Conservation (phyloP, 306 rosid species). For the Abrus precatorius region DNA sequence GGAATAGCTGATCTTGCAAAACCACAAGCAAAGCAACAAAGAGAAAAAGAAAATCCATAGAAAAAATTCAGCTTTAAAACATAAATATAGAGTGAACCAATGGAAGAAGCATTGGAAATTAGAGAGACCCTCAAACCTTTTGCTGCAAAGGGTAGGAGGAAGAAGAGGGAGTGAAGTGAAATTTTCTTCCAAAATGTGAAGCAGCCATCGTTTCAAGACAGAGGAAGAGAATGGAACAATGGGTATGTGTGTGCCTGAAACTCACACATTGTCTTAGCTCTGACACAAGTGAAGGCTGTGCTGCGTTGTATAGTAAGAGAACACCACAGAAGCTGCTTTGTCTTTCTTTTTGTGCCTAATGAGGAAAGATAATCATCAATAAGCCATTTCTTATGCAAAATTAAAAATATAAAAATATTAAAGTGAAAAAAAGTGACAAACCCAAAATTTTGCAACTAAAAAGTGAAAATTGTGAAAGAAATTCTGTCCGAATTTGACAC, state of each 20-base stretch:
- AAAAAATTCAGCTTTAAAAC: background rate
- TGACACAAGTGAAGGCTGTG: slow-evolving; percentile 65
- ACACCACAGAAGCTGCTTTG: slow-evolving; percentile 54
- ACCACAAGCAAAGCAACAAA: slow-evolving; percentile 23
- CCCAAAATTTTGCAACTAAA: slow-evolving; percentile 23
- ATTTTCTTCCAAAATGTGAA: slow-evolving; percentile 33
- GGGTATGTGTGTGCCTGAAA: slow-evolving; percentile 55
- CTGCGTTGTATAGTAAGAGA: slow-evolving; percentile 24
- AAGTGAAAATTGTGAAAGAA: slow-evolving; percentile 44
- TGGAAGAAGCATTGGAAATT: slow-evolving; percentile 33
- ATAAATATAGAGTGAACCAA: background rate
- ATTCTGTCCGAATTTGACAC: slow-evolving; percentile 53
- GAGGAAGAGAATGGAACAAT: slow-evolving; percentile 54
- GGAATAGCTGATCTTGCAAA: slow-evolving; percentile 34
- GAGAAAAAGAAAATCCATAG: slow-evolving; percentile 1
- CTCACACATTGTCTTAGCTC: slow-evolving; percentile 62
- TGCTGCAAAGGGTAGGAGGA: slow-evolving; percentile 32
- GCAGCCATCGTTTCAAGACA: slow-evolving; percentile 50
- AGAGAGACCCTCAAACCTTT: slow-evolving; percentile 58
- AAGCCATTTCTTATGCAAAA: slow-evolving; percentile 22
- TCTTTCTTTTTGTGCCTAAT: slow-evolving; percentile 48
- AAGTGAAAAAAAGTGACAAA: background rate
- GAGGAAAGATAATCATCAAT: slow-evolving; percentile 47
- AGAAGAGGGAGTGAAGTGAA: slow-evolving; percentile 51
- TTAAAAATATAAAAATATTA: background rate